Evolutionary conservation across 2,329 filamentous ascomycete species (phyloP), one percentile per base, ranked within the genome.

Genomic region (Metarhizium humberi): DNA sequence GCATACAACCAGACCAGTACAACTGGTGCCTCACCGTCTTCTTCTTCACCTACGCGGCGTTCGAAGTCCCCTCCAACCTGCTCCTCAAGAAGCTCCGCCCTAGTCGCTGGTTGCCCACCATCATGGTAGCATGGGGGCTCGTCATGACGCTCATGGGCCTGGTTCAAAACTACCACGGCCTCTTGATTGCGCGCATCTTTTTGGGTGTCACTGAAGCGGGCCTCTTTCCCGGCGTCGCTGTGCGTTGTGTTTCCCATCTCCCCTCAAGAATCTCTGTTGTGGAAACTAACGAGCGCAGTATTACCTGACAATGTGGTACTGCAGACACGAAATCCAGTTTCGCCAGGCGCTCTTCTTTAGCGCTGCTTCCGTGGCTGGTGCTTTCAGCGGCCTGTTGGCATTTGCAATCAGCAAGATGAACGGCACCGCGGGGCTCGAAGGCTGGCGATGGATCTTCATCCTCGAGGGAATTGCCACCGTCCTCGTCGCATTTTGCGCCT

Each of bases 341-440:
- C 72, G 79, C 0, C 75, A 78, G 58, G 88, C 89, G 1, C 80
- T 92, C 52, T 92, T 94, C 77, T 95, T 92, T 74, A 88, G 86
- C 0, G 88, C 88, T 0, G 88, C 89, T 0, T 88, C 90, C 0
- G 74, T 94, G 0, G 88, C 89, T 0, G 90, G 90, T 0, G 89
- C 85, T 0, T 90, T 90, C 61, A 86, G 85, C 59, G 87, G 87
- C 4, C 75, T 90, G 3, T 73, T 90, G 1, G 87, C 87, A 0
- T 87, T 82, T 45, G 86, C 76, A 0, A 90, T 90, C 55, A 77
- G 77, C 8, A 79, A 86, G 54, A 88, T 90, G 85, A 75, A 84
- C 52, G 86, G 85, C 0, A 65, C 86, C 1, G 85, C 78, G 0
- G 79, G 80, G 0, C 67, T 79, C 6, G 71, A 75, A 29, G 82